Conservation (phyloP, 441 rosid genomes). For the Lagerstroemia fauriei region DNA sequence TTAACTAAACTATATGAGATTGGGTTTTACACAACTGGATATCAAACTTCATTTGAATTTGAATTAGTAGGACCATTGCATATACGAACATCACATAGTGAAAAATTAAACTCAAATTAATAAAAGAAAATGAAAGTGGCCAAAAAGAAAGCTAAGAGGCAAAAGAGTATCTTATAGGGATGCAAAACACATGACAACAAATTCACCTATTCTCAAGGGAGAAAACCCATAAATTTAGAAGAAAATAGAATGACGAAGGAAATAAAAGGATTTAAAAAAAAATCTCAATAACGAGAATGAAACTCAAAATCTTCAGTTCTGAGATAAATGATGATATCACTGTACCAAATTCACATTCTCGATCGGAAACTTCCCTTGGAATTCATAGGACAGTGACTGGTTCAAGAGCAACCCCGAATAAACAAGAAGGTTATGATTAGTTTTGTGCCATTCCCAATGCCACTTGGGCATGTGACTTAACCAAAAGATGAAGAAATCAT, state of each 20-base stretch:
- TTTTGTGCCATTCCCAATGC: conserved; percentile 69
- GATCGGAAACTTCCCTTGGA: not conserved
- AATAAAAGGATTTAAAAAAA: too few species aligned
- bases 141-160: not conserved
- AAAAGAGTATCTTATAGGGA: not conserved
- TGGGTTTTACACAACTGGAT: too few species aligned
- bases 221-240: too few species aligned
- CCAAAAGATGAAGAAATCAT: conserved; percentile 18
- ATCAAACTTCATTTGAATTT: too few species aligned
- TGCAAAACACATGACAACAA: not conserved
- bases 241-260: too few species aligned
- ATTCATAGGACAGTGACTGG: not conserved
- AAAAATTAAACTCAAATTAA: not conserved
- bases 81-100: too few species aligned
- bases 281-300: too few species aligned
- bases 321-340: too few species aligned
- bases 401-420: not conserved
- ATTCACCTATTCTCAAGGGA: not conserved
- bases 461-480: conserved; percentile 42
- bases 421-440: conserved; percentile 26
- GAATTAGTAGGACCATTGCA: too few species aligned
- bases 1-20: too few species aligned
- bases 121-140: not conserved
- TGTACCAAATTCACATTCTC: too few species aligned
- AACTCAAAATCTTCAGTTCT: too few species aligned